These are phyloP conservation scores for Moringa oleifera DNA, from an alignment of 345 rosid genomes.

Conservation along the genomic window DNA sequence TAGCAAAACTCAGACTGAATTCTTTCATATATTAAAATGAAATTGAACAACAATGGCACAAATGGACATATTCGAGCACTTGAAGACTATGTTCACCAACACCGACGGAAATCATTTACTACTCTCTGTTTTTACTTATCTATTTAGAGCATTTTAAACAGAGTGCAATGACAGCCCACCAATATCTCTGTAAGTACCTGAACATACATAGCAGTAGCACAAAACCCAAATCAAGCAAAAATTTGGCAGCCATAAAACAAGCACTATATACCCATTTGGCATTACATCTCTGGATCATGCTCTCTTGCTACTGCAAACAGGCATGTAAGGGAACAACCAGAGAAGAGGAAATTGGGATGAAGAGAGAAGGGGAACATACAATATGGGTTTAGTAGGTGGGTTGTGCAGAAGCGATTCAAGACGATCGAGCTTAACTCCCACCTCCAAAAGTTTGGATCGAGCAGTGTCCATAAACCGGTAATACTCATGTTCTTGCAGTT, in stretches of 20 bases:
- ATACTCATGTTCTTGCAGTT: too few species aligned
- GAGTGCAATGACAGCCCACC: background rate
- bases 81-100: background rate
- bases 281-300: background rate
- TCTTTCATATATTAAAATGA: too few species aligned
- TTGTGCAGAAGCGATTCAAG: conserved; percentile 52
- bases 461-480: conserved; percentile 16
- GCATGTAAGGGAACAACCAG: background rate
- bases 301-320: too few species aligned
- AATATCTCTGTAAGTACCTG: background rate
- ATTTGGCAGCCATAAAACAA: background rate
- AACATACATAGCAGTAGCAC: background rate
- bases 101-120: background rate
- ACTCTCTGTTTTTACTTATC: background rate
- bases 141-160: too few species aligned
- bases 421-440: conserved; percentile 51
- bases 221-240: background rate
- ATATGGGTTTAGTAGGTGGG: conserved; percentile 47
- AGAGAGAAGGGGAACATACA: conserved; percentile 25
- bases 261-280: background rate
- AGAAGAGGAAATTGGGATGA: background rate
- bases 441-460: conserved; percentile 39
- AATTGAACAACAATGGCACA: too few species aligned
- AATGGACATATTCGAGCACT: background rate
- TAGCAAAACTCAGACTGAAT: too few species aligned